Base-by-base conservation (phyloP, 2,329 filamentous ascomycete species). In the Aureobasidium musti region DNA sequence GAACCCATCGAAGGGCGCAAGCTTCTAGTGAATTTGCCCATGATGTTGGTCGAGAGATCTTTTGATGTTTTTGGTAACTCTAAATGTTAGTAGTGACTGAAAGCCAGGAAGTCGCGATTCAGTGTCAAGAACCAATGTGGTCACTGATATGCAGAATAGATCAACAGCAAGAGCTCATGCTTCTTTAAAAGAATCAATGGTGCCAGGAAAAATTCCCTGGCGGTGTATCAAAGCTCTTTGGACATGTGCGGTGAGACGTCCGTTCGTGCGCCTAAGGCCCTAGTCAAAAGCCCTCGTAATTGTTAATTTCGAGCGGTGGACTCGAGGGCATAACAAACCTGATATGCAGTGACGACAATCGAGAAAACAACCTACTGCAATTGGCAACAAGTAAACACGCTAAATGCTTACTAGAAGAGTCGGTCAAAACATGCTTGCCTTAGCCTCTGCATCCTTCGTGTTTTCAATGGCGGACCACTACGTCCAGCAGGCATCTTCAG, bases 301-400 rank as follows among this genome's bases (percentile, higher is more conserved):
- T 52, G 49, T 63, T 63, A 52, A 52, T 63, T 61, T 61, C 43
- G 19, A 52, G 59, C 59, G 59, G 59, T 63, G 59, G 37, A 52
- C 45, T 50, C 30, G 33, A 52, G 59, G 59, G 59, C 59, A 52
- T 17, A 63, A 41, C 59, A 63, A 41, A 41, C 45, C 59, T 23
- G 35, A 30, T 33, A 52, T 30, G 30, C 45, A 33, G 28, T 41
- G 45, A 47, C 57, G 41, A 23, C n/a, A 23, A 47, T 4, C 13
- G 14, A 5, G 41, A 37, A 19, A 61, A 61, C 57, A 61, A 33
- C 2, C 19, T 61, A 30, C 57, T 47, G n/a, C 3, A 49, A 47
- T 1, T 10, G 30, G 57, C n/a, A 35, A 49, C 19, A 61, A 21
- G 57, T 61, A 61, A 61, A 61, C 57, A 61, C 28, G 35, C 57